phyloP scores from a whole-genome alignment of 768 basidiomycete species.

The Lactifluus echinatus region DNA sequence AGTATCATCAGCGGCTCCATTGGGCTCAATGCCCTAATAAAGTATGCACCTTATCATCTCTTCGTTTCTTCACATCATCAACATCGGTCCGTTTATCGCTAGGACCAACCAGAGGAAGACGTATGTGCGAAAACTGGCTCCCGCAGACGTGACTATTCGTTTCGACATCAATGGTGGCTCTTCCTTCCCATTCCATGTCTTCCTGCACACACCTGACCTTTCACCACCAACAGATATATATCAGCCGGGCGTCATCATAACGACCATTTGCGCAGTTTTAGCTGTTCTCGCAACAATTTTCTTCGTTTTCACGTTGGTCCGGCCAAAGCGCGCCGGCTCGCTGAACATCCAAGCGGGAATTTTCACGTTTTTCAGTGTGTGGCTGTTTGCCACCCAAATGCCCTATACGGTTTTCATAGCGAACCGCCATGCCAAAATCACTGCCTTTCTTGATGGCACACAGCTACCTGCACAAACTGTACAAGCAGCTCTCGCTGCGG shows the following conservation, averaged over 20 bases:
- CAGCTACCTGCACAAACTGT: constrained; percentile 33
- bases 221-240: constrained; percentile 21
- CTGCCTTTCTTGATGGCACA: constrained; percentile 32
- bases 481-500: constrained; percentile 22
- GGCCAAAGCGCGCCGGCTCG: constrained; percentile 12
- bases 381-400: constrained; percentile 44
- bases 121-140: neutral
- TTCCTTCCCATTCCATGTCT: constrained; percentile 9
- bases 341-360: constrained; percentile 28
- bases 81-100: neutral
- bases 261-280: constrained; percentile 24
- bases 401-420: constrained; percentile 40
- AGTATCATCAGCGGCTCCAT: constrained; percentile 25
- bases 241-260: constrained; percentile 16
- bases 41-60: constrained; percentile 16
- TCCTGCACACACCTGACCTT: constrained; percentile 12
- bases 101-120: constrained; percentile 16
- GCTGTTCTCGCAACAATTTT: constrained; percentile 29
- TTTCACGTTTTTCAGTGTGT: constrained; percentile 35
- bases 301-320: constrained; percentile 23
- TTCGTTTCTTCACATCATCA: neutral
- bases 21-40: constrained; percentile 29
- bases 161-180: constrained; percentile 19
- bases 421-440: constrained; percentile 36
- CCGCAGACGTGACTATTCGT: constrained; percentile 10